These are phyloP conservation scores for Chaetomiaceae sp. DNA, from an alignment of 2,329 filamentous ascomycete genomes.

Conservation along the genomic window DNA sequence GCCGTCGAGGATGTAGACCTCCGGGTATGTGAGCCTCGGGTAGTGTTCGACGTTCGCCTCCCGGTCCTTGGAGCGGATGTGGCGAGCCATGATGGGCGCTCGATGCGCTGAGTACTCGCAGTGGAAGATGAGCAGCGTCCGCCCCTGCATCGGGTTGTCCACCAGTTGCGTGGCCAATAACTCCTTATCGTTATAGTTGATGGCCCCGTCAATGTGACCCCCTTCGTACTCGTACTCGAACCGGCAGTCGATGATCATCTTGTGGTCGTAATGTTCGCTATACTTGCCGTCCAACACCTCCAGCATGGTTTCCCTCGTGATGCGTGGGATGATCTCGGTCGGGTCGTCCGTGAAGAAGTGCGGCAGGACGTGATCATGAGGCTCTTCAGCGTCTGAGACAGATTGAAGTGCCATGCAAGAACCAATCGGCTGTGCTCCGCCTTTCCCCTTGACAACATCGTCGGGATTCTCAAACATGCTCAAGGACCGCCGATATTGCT, in stretches of 20 bases:
- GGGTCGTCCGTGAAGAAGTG: slow-evolving; percentile 77
- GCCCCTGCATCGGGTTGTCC: slow-evolving; percentile 55
- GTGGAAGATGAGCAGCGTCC: slow-evolving; percentile 84
- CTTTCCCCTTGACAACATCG: slow-evolving; percentile 78
- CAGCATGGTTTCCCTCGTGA: slow-evolving; percentile 73
- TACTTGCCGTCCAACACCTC: slow-evolving; percentile 85
- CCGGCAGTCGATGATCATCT: slow-evolving; percentile 88
- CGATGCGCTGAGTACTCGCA: slow-evolving; percentile 98
- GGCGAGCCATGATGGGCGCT: slow-evolving; percentile 92
- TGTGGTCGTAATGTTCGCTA: slow-evolving; percentile 67
- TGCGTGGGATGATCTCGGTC: slow-evolving; percentile 81
- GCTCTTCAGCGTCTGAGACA: slow-evolving; percentile 78
- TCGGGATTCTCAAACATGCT: slow-evolving; percentile 97
- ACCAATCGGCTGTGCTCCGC: slow-evolving; percentile 43
- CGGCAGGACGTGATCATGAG: slow-evolving; percentile 67
- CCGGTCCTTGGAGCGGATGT: slow-evolving; percentile 84
- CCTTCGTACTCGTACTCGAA: slow-evolving; percentile 99
- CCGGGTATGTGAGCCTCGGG: slow-evolving; percentile 85
- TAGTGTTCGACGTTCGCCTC: slow-evolving; percentile 79
- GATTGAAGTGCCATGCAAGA: slow-evolving; percentile 56
- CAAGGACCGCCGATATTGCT: slow-evolving; percentile 83
- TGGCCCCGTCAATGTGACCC: slow-evolving; percentile 84
- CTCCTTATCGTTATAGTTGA: slow-evolving; percentile 98
- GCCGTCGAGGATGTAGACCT: slow-evolving; percentile 94
- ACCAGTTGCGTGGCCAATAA: slow-evolving; percentile 75